Evolutionary conservation across 1,284 basidiomycete genomes (phyloP).

Genomic region (Phaffia rhodozyma): DNA sequence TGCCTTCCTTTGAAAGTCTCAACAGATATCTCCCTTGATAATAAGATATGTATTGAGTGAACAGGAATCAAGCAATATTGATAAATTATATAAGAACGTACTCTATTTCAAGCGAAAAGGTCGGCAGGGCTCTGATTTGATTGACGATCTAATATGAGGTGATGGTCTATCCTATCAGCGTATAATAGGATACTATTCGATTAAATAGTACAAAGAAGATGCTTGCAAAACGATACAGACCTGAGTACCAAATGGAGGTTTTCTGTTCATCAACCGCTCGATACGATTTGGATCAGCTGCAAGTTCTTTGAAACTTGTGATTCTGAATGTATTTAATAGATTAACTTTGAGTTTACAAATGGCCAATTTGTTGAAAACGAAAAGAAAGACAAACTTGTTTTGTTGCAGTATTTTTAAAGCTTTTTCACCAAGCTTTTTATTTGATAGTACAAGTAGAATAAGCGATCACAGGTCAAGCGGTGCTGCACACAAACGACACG

Average conservation of each 20-base stretch:
- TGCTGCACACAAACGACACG: too few relatives aligned
- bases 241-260: slow-evolving; percentile 13
- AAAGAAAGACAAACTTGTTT: too few relatives aligned
- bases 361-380: too few relatives aligned
- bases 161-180: background rate
- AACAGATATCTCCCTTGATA: background rate
- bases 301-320: slow-evolving; percentile 12
- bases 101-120: slow-evolving; percentile 2
- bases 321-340: background rate
- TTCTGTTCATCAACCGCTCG: slow-evolving; percentile 8
- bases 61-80: background rate
- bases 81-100: background rate
- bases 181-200: background rate
- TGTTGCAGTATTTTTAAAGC: slow-evolving; percentile 6
- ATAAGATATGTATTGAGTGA: too few relatives aligned
- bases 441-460: too few relatives aligned
- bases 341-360: background rate
- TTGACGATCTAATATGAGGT: background rate
- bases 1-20: background rate
- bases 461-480: too few relatives aligned
- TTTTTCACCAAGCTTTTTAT: slow-evolving; percentile 14
- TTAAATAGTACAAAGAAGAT: too few relatives aligned
- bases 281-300: slow-evolving; percentile 9
- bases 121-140: slow-evolving; percentile 11
- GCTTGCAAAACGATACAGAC: background rate